phyloP scores from a whole-genome alignment of 2,329 filamentous ascomycete species.

The Trichoderma sp. region DNA sequence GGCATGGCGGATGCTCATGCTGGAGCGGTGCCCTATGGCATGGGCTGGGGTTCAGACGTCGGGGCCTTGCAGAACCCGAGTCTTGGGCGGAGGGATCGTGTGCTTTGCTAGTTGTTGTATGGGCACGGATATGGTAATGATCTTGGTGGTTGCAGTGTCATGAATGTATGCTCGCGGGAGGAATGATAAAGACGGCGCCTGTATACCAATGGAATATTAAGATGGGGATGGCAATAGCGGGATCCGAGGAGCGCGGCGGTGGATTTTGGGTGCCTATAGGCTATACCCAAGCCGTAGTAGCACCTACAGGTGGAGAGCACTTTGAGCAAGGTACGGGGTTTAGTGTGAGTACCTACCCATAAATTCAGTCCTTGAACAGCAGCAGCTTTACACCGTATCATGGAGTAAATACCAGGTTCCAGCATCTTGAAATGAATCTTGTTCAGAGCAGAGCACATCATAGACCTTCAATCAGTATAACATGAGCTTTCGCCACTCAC shows the following conservation, averaged over 20 bases:
- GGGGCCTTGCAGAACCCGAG: not conserved
- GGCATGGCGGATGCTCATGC: slow-evolving; percentile 52
- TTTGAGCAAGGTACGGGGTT: not conserved
- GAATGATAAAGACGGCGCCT: not conserved
- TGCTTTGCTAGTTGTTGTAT: not conserved
- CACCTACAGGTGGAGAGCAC: not conserved
- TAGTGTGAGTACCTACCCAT: not conserved
- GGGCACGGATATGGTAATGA: not conserved
- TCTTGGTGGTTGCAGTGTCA: not conserved
- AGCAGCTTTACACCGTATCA: not conserved
- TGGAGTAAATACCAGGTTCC: too few relatives aligned
- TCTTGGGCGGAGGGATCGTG: not conserved
- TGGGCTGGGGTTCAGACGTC: slow-evolving; percentile 11
- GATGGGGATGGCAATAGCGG: slow-evolving; percentile 9
- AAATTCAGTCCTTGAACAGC: not conserved
- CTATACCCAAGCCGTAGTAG: not conserved
- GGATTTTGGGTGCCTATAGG: not conserved
- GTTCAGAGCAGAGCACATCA: not conserved
- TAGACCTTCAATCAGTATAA: not conserved
- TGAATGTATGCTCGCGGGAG: not conserved
- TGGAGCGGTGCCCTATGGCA: slow-evolving; percentile 31
- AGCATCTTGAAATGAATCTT: not conserved
- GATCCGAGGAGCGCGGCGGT: slow-evolving; percentile 9
- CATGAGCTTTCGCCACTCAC: not conserved
- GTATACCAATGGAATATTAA: not conserved